Evolutionary conservation across 2,329 filamentous ascomycete genomes (phyloP).

Genomic region (Colletotrichum lupini): DNA sequence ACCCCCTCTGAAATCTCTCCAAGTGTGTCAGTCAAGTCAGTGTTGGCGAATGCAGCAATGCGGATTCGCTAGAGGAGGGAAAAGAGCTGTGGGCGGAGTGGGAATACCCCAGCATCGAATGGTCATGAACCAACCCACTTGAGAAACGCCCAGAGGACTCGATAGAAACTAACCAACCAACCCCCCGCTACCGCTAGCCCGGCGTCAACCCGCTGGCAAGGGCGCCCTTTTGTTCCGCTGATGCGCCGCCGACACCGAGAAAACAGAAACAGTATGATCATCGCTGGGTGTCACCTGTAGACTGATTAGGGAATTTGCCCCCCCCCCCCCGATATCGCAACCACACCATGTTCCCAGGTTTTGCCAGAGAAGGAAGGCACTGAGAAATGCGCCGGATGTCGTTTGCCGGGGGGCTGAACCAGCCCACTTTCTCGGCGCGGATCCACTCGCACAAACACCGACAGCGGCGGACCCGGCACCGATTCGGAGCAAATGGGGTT

Average conservation of each 20-base stretch:
- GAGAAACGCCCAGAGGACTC: constrained; percentile 3
- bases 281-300: constrained; percentile 1
- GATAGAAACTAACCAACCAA: not conserved
- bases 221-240: not conserved
- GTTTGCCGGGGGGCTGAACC: not conserved
- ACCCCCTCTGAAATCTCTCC: not conserved
- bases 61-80: constrained; percentile 1
- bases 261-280: constrained; percentile 8
- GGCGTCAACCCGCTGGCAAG: not conserved
- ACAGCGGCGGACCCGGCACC: constrained; percentile 15
- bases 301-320: not conserved
- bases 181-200: not conserved
- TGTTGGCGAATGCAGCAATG: constrained; percentile 6
- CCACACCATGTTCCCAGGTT: not conserved
- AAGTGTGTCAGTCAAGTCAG: not conserved
- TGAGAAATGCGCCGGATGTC: constrained; percentile 7
- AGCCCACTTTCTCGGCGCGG: constrained; percentile 30
- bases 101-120: not conserved
- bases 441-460: constrained; percentile 1
- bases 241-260: constrained; percentile 1
- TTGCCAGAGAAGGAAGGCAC: not conserved
- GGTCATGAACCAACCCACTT: constrained; percentile 19
- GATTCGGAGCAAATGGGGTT: constrained; percentile 12
- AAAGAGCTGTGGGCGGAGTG: constrained; percentile 21
- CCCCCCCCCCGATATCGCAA: constrained; percentile 21